Evolutionary conservation across 2,329 filamentous ascomycete species (phyloP).

Genomic region (Nothopassalora personata): DNA sequence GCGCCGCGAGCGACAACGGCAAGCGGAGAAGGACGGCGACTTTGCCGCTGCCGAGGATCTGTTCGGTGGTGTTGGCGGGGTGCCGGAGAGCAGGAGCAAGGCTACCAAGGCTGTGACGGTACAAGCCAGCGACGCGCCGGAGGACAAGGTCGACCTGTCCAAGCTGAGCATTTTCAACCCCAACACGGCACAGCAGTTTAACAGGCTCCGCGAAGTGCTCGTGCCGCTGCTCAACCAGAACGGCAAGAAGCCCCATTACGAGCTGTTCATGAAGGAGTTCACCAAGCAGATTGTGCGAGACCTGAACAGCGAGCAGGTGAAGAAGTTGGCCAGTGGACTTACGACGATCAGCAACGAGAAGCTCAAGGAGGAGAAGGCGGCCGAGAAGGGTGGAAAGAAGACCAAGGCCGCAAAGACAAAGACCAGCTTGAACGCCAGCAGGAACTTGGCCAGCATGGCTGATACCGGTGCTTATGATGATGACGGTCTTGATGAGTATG

Average conservation of each 20-base stretch:
- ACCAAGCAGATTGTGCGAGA: constrained; percentile 81
- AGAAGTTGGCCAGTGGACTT: constrained; percentile 83
- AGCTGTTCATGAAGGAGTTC: constrained; percentile 86
- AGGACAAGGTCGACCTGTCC: constrained; percentile 73
- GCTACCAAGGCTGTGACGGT: constrained; percentile 62
- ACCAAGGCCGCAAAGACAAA: constrained; percentile 95
- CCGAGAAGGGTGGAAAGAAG: constrained; percentile 95
- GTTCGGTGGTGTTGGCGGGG: constrained; percentile 68
- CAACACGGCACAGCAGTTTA: constrained; percentile 78
- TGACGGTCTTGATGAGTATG: constrained; percentile 76
- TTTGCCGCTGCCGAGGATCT: constrained; percentile 86
- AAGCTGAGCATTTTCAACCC: constrained; percentile 83
- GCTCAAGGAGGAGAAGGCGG: constrained; percentile 95
- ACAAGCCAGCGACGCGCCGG: constrained; percentile 66
- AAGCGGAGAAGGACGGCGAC: constrained; percentile 80
- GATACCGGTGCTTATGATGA: constrained; percentile 79
- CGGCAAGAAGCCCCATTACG: constrained; percentile 83
- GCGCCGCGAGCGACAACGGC: constrained; percentile 67
- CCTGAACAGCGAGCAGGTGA: constrained; percentile 85
- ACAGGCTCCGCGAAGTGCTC: constrained; percentile 70
- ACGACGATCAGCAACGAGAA: constrained; percentile 96
- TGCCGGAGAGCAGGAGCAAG: constrained; percentile 62
- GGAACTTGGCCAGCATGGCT: constrained; percentile 51
- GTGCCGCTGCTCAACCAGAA: constrained; percentile 69
- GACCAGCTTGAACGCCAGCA: constrained; percentile 66